Evolutionary conservation across 768 basidiomycete species (phyloP).

Genomic region (Rhodotorula toruloides): DNA sequence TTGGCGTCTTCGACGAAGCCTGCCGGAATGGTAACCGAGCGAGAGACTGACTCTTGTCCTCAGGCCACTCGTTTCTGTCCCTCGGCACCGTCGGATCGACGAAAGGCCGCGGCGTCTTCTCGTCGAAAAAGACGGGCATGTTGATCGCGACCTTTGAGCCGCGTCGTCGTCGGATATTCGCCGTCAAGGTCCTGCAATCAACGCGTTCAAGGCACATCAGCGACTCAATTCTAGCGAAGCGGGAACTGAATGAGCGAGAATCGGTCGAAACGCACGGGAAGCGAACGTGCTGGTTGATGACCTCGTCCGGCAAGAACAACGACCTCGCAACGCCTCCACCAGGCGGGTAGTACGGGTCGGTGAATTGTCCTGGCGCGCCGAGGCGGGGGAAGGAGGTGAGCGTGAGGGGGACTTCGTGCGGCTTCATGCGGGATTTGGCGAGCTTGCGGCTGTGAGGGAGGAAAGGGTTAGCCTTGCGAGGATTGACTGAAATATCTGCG

Average conservation of each 20-base stretch:
- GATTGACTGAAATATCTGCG: not conserved
- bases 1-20: too few relatives aligned
- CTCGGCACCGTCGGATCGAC: conserved; percentile 88
- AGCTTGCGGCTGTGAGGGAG: conserved; percentile 62
- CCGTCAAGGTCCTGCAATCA: conserved; percentile 75
- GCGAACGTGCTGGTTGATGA: conserved; percentile 93
- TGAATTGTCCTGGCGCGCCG: conserved; percentile 81
- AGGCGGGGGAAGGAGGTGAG: conserved; percentile 92
- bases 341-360: conserved; percentile 80
- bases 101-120: conserved; percentile 79
- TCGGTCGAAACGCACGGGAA: conserved; percentile 93
- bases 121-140: conserved; percentile 84
- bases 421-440: conserved; percentile 72
- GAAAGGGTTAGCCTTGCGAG: not conserved
- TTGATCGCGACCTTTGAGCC: conserved; percentile 94
- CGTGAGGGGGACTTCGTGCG: conserved; percentile 83
- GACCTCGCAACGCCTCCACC: conserved; percentile 82
- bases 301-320: conserved; percentile 87
- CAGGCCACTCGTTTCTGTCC: conserved; percentile 73
- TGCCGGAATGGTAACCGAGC: too few relatives aligned
- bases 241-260: conserved; percentile 12
- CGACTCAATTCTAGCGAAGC: not conserved
- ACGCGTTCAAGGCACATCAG: not conserved
- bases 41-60: conserved; percentile 64
- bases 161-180: conserved; percentile 83